Evolutionary conservation across 1,139 yeast species (phyloP), one percentile per base, ranked within the genome.

Genomic region (Geotrichum klebahnii): DNA sequence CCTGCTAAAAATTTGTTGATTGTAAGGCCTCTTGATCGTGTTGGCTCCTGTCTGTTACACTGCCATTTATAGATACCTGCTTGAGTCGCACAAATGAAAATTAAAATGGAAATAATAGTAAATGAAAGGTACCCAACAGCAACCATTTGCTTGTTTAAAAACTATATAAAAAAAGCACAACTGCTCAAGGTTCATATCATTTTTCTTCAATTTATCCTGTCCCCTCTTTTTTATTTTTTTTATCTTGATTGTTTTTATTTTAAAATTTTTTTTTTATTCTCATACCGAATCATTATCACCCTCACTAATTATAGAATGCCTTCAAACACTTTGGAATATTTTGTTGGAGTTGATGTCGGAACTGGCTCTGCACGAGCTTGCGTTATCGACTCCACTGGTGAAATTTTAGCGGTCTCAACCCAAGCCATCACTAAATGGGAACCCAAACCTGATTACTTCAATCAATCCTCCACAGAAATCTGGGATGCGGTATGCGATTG

Each of bases 331-430:
- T 20, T 23, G 23, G 46, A 42, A 24, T 84, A 80, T 67, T 89
- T 83, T 63, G 80, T 90, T 46, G 97, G 97, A 53, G 96, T 92
- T 14, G 98, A 92, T 65, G 97, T 92, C 32, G 98, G 98, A 23
- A 90, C 98, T 1, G 98, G 97, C 16, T 85, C 96, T 3, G 97
- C 96, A 10, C 76, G 98, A 57, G 97, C 97, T 3, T 92, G 96
- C 64, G 73, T 92, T 24, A 87, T 90, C 57, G 94, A 90, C 66
- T 77, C 81, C 60, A 73, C 77, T 45, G 97, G 98, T 50, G 81
- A 84, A 46, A 89, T 92, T 51, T 71, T 88, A 46, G 87, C 95
- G 0, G 71, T 89, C 52, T 80, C 92, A 24, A 89, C 90, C 62
- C 77, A 89, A 77, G 84, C 56, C 71, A 96, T 71, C 81, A 82